Evolutionary conservation across 2,329 filamentous ascomycete species (phyloP), one percentile per base, ranked within the genome.

Genomic region (Xylaria arbuscula): DNA sequence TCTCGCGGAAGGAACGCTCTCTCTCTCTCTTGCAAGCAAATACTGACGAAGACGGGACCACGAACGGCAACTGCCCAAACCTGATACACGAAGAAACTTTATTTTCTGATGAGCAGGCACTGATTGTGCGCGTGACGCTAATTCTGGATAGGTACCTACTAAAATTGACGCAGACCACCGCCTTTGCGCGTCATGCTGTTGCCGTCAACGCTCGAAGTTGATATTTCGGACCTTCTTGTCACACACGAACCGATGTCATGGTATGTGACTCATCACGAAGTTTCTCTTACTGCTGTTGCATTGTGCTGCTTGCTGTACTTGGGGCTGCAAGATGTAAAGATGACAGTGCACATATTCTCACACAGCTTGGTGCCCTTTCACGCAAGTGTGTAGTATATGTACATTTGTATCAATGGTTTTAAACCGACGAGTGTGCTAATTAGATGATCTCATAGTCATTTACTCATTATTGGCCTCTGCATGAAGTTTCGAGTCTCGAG

Each of bases 91-190:
- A 22, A 17, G 1, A 19, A 24, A 47, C 28, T 13, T 38, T 48
- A 50, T 8, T 8, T 3, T 19, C 34, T 17, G 19, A 19, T 32
- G 47, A 22, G 36, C 5, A 51, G 15, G 51, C 50, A 66, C 10
- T 28, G n/a, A 22, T 9, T 6, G 36, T 5, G 4, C 15, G 19
- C 38, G 15, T 54, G 19, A 28, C n/a, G 38, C 62, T 65, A 47
- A 65, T 54, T 8, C 22, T 55, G 28, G 50, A 32, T 13, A 66
- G 56, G 63, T 56, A 55, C 55, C 36, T 36, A 10, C 54, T 47
- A 13, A 10, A 51, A 59, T 24, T 9, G 24, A 54, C 50, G 17
- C 38, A 28, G 19, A 40, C 5, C 15, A 11, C 32, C 15, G 17
- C 11, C 28, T 2, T 64, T 48, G 40, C 36, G 40, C 57, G 28